Conservation (phyloP, 352 stramenopile species). For the Globisporangium splendens region DNA sequence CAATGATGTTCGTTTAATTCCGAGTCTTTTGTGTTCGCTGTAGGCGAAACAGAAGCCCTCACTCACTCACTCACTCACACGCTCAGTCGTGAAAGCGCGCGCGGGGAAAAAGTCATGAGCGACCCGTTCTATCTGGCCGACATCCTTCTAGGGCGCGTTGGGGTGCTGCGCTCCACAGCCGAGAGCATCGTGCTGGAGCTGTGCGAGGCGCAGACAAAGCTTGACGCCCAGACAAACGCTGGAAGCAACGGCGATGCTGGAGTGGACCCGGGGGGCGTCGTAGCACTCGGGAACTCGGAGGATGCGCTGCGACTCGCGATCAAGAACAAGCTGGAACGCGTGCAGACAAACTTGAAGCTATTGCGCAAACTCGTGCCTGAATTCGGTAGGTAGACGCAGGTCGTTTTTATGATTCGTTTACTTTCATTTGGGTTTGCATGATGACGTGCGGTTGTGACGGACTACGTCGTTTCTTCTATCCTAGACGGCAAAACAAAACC, state of each 20-base stretch:
- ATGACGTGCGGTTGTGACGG: background rate
- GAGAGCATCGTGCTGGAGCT: conserved; percentile 86
- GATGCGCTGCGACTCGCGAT: conserved; percentile 73
- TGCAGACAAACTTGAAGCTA: conserved; percentile 86
- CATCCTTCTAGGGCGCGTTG: conserved; percentile 79
- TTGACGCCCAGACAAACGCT: conserved; percentile 31
- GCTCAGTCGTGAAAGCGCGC: conserved; percentile 1
- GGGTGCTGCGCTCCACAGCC: conserved; percentile 76
- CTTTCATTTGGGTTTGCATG: background rate
- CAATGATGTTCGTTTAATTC: background rate
- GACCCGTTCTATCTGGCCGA: conserved; percentile 86
- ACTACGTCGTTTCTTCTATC: background rate
- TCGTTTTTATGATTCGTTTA: background rate
- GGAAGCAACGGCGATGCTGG: background rate
- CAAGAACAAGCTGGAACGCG: conserved; percentile 82
- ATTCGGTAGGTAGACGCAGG: conserved; percentile 47
- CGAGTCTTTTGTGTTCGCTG: conserved; percentile 2
- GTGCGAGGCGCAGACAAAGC: conserved; percentile 62
- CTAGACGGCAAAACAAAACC: conserved; percentile 84
- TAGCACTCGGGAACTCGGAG: conserved; percentile 25
- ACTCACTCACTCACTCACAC: background rate
- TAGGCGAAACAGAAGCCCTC: background rate
- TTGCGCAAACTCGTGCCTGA: conserved; percentile 79
- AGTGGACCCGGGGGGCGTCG: conserved; percentile 8
- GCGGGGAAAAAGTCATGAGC: conserved; percentile 41